Conservation (phyloP, 169 alveolate species). For the Cryptosporidium viatorum region DNA sequence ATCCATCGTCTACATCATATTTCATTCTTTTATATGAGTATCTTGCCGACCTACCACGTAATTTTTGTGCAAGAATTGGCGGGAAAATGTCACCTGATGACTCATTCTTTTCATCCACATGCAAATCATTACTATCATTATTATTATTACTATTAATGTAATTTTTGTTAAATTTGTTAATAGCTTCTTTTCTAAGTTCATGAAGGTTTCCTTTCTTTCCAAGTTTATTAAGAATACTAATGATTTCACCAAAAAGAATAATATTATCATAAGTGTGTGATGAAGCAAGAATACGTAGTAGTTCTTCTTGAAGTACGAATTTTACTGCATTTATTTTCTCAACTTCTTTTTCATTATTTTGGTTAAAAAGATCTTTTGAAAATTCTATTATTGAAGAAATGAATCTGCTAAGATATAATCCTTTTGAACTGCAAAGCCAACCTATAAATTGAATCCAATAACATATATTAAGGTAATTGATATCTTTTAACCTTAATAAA, state of each 20-base stretch:
- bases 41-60: slow-evolving; percentile 42
- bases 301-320: slow-evolving; percentile 40
- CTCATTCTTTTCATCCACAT: background rate
- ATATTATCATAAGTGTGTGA: slow-evolving; percentile 5
- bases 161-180: slow-evolving; percentile 14
- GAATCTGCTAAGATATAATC: slow-evolving; percentile 23
- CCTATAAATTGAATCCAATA: slow-evolving; percentile 46
- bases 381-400: slow-evolving; percentile 15
- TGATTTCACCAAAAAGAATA: slow-evolving; percentile 34
- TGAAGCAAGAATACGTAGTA: slow-evolving; percentile 45
- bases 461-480: slow-evolving; percentile 20
- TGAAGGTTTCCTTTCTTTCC: slow-evolving; percentile 24
- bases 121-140: background rate
- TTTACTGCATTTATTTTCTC: slow-evolving; percentile 36
- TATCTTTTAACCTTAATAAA: background rate
- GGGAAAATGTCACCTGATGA: slow-evolving; percentile 7
- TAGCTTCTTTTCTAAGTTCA: slow-evolving; percentile 50
- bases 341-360: background rate
- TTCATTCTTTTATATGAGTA: slow-evolving; percentile 53
- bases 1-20: slow-evolving; percentile 60
- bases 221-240: slow-evolving; percentile 15
- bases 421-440: slow-evolving; percentile 27
- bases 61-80: slow-evolving; percentile 34
- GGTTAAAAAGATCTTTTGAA: background rate
- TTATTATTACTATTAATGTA: background rate